Evolutionary conservation across 805 yeast species (phyloP).

Genomic region (Ogataea wickerhamii): DNA sequence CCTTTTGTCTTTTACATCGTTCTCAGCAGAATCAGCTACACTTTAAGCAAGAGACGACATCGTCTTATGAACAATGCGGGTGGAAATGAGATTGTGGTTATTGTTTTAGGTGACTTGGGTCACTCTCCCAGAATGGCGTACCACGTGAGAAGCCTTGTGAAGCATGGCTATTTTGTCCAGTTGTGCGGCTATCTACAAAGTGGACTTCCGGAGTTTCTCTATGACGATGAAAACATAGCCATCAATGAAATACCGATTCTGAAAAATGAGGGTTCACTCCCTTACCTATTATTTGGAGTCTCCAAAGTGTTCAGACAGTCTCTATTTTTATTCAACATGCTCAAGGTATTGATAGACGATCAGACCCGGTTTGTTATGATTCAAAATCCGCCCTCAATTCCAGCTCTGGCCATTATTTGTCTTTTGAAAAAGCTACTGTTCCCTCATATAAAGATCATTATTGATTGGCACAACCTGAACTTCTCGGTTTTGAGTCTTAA

Average conservation of each 20-base stretch:
- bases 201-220: constrained; percentile 46
- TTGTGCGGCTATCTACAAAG: constrained; percentile 79
- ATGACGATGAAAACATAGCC: constrained; percentile 43
- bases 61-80: constrained; percentile 12
- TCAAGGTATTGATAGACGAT: constrained; percentile 57
- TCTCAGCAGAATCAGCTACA: constrained; percentile 36
- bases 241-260: constrained; percentile 45
- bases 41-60: constrained; percentile 11
- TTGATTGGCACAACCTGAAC: constrained; percentile 97
- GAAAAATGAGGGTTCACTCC: constrained; percentile 38
- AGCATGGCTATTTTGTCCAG: constrained; percentile 68
- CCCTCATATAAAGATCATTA: constrained; percentile 56
- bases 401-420: constrained; percentile 64
- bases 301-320: constrained; percentile 60
- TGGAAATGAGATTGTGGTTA: constrained; percentile 59
- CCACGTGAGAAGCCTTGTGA: constrained; percentile 78
- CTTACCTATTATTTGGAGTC: constrained; percentile 55
- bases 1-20: constrained; percentile 42
- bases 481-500: constrained; percentile 74
- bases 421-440: constrained; percentile 44
- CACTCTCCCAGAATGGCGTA: constrained; percentile 94
- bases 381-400: constrained; percentile 93
- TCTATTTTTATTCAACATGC: constrained; percentile 40
- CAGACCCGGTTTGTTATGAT: constrained; percentile 62
- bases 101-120: constrained; percentile 90